Evolutionary conservation across 106 monocot genomes (phyloP), one percentile per base, ranked within the genome.

Genomic region (Dendrobium nobile): DNA sequence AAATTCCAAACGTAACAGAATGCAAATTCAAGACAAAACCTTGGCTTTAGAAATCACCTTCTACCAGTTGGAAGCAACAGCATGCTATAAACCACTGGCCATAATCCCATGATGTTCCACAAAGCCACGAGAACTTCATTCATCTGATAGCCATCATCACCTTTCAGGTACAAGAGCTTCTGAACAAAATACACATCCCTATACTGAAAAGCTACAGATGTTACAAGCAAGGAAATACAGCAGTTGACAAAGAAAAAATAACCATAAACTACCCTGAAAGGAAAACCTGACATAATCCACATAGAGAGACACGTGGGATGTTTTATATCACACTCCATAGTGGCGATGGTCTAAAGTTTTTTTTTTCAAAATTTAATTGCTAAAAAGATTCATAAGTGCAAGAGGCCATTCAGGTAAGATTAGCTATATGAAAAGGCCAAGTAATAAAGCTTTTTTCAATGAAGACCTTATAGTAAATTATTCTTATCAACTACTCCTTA

Each of bases 101-200:
- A 99, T 11, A 99, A 77, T 59, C 92, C 92, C 98, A 99, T 95
- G 37, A 95, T 86, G 80, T 95, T 91, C 98, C 98, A 99, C 54
- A 95, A 44, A 65, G 93, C 85, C 48, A 99, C 98, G 37, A 99
- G 88, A 65, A 95, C 95, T 73, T 95, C 87, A 82, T 99, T 99
- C 98, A 99, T 95, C 73, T n/a, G 54, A 42, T 95, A 99, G 44
- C 92, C 95, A 82, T 99, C 98, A 77, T 95, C 92, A 65, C 87
- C 98, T 90, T 86, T 89, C 79, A 99, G 80, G 80, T 90, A 87
- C 61, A 95, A 74, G 7, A 98, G 82, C 56, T 99, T 99, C 88
- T 99, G 84, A 72, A 99, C 20, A 64, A 95, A 95, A 88, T 99
- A 99, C 41, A 77, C 65, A 85, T 99, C 98, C 84, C 88, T 88